Evolutionary conservation across 805 yeast genomes (phyloP), one percentile per base, ranked within the genome.

Genomic region (Blastobotrys muscicola): DNA sequence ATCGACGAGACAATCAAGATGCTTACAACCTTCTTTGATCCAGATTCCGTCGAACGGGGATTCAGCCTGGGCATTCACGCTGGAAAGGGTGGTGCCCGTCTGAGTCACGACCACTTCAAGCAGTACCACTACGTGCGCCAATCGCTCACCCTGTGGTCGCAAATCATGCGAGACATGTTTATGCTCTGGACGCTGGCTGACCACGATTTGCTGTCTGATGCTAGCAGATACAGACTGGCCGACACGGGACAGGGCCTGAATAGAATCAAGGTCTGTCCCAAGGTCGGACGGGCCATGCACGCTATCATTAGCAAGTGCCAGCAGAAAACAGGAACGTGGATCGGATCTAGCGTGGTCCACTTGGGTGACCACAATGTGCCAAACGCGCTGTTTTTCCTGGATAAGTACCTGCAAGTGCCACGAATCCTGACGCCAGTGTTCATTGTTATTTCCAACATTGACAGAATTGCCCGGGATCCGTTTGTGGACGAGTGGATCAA

Each of bases 291-390:
- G 43, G 78, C 78, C 43, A 84, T 84, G 89, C 80, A 80, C 51
- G 71, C 69, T 46, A 76, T 84, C 46, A 67, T 83, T 39, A 60
- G 70, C n/a, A 79, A 78, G 45, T 83, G 83, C 37, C 84, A 83
- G 55, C 59, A 66, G 29, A 68, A 69, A 39, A 75, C 83, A 15
- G 75, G 80, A 3, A 64, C 72, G 2, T 83, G 92, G 90, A 80
- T 83, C 30, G 94, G 94, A 2, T 78, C 85, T 4, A 76, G 83
- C 11, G 90, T 81, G 15, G 82, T 83, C 16, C 94, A 83, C 60
- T 56, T 84, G 12, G 94, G 92, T 34, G 94, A 83, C 59, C 82
- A 79, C 53, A 83, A 89, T 1, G 94, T 83, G 4, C 94, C 94
- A 2, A 83, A 83, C 58, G 87, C 90, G 0, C 59, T 84, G 47